Conservation (phyloP, 164 flowering plant genomes). For the Chimonanthus praecox region DNA sequence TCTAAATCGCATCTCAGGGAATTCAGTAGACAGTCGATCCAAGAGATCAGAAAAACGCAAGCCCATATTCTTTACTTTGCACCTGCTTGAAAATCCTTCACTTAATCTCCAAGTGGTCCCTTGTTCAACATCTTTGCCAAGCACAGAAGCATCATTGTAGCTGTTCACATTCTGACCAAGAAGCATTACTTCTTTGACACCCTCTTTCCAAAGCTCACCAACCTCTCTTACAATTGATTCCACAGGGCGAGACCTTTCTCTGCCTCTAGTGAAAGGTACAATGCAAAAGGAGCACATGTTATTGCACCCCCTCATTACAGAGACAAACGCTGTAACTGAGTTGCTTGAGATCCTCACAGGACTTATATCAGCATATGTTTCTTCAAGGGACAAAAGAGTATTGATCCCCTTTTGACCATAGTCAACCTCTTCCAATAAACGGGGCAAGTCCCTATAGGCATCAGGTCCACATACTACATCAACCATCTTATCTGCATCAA, state of each 20-base stretch:
- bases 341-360: conserved; percentile 85
- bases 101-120: conserved; percentile 65
- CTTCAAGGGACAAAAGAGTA: conserved; percentile 95
- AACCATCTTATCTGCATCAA: conserved; percentile 98
- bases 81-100: conserved; percentile 83
- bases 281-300: conserved; percentile 99
- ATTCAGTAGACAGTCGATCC: conserved; percentile 71
- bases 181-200: conserved; percentile 90
- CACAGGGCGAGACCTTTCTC: conserved; percentile 94
- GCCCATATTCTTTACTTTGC: conserved; percentile 80
- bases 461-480: conserved; percentile 99
- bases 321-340: conserved; percentile 84
- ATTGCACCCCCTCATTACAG: conserved; percentile 98
- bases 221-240: conserved; percentile 92
- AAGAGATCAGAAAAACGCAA: conserved; percentile 84
- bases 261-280: conserved; percentile 92
- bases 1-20: conserved; percentile 94
- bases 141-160: conserved; percentile 75
- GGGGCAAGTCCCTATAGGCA: conserved; percentile 92
- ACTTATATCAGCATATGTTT: conserved; percentile 94
- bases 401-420: conserved; percentile 95
- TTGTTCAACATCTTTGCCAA: conserved; percentile 51
- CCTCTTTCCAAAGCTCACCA: conserved; percentile 71
- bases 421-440: conserved; percentile 83
- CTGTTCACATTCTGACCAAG: conserved; percentile 99